phyloP scores from a whole-genome alignment of 805 yeast genomes.

The Candida easanensis region DNA sequence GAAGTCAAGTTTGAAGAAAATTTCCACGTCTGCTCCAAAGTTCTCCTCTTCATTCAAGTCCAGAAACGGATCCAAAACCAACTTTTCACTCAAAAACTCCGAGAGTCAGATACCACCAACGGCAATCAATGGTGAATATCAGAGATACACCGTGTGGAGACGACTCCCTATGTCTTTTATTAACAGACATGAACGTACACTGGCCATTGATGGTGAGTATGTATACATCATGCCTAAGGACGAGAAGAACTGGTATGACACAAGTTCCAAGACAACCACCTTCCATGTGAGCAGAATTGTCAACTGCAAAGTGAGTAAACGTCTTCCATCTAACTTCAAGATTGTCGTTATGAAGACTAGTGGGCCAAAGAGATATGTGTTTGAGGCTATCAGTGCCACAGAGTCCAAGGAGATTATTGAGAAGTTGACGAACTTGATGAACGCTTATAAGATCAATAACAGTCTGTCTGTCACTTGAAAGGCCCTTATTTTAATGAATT shows the following conservation, averaged over 20 bases:
- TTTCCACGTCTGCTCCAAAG: constrained; percentile 8
- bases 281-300: constrained; percentile 80
- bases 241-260: constrained; percentile 69
- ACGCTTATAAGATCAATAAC: constrained; percentile 46
- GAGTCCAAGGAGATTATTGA: constrained; percentile 75
- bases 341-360: constrained; percentile 67
- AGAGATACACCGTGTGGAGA: constrained; percentile 85
- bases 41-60: constrained; percentile 31
- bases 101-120: constrained; percentile 21
- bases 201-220: constrained; percentile 93
- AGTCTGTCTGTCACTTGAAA: constrained; percentile 17
- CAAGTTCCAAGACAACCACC: constrained; percentile 71
- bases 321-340: constrained; percentile 77
- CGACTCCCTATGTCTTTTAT: constrained; percentile 83
- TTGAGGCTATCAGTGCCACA: constrained; percentile 63
- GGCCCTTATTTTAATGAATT: background rate
- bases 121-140: constrained; percentile 39
- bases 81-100: constrained; percentile 24
- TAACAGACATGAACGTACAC: constrained; percentile 73
- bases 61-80: constrained; percentile 31
- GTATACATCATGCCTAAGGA: constrained; percentile 85
- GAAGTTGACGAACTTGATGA: constrained; percentile 58
- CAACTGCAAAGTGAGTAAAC: constrained; percentile 71
- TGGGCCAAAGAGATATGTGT: constrained; percentile 78
- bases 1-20: constrained; percentile 1